Evolutionary conservation across 306 rosid genomes (phyloP), one percentile per base, ranked within the genome.

Genomic region (Arachis hypogaea): DNA sequence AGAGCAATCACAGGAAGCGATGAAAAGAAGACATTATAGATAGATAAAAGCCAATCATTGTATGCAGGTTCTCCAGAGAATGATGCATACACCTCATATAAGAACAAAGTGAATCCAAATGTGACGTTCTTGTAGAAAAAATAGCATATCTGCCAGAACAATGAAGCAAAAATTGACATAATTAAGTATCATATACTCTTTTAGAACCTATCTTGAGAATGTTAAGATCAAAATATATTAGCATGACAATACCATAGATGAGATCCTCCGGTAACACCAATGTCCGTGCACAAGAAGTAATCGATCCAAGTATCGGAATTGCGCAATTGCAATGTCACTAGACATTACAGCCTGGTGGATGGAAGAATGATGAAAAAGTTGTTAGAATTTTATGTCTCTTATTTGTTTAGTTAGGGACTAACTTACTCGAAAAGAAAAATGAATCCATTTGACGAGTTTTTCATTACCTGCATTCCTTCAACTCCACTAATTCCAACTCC

Each of bases 251-350:
- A 95, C 99, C 99, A 95, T 95, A 61, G 93, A 90, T 43, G 99
- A 85, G 78, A 92, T 86, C 83, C 99, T 85, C 77, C 99, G 85
- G 85, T 90, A 95, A 84, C 99, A 95, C 99, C 99, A 95, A 82
- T 95, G 99, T 54, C 99, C 99, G n/a, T 95, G 99, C 29, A 95
- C 99, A 61, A 95, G 98, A 62, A 95, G 97, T 62, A 95, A 78
- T 30, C 88, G 87, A 84, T 95, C 99, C 86, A 95, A 81, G 78
- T 88, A 95, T 36, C 84, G 82, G 38, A 95, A 95, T 84, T 95
- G 99, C 16, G 98, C 99, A 67, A 95, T 95, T 18, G 97, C 97
- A 68, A 95, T 83, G 77, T 95, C 99, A 71, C 99, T 95, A 45
- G 99, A 95, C 99, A 92, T 92, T 77, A 95, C 99, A 3, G 99